phyloP scores from a whole-genome alignment of 139 green algal species.

The Edaphochlamys debaryana region DNA sequence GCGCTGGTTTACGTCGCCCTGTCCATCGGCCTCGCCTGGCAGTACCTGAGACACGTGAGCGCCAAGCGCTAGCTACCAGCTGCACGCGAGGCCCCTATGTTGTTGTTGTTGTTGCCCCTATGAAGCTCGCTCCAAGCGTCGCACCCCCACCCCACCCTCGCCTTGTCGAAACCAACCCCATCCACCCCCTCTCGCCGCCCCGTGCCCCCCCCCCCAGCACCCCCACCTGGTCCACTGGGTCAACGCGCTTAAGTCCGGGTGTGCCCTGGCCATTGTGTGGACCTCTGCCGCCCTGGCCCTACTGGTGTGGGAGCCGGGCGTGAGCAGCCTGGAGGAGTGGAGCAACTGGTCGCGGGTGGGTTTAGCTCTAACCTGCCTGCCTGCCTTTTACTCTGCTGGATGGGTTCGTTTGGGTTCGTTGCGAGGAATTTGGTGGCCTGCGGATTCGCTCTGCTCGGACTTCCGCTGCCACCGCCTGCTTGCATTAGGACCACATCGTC shows the following conservation, averaged over 20 bases:
- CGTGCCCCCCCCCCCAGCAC: background rate
- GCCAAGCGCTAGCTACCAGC: background rate
- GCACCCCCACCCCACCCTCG: too few species aligned
- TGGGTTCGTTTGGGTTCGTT: too few species aligned
- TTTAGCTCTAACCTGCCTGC: too few species aligned
- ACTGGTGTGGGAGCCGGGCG: slow-evolving; percentile 23
- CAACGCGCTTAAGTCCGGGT: slow-evolving; percentile 15
- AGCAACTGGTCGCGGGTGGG: background rate
- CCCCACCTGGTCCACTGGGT: slow-evolving; percentile 6
- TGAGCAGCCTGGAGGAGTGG: background rate
- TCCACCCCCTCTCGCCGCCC: too few species aligned
- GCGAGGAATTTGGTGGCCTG: too few species aligned
- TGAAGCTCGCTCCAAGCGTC: too few species aligned
- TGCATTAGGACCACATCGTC: too few species aligned
- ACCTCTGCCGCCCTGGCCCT: background rate
- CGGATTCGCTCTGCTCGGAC: too few species aligned
- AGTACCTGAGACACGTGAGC: slow-evolving; percentile 15
- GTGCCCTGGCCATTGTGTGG: background rate
- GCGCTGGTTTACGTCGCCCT: slow-evolving; percentile 21
- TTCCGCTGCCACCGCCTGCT: too few species aligned
- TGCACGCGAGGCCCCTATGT: background rate
- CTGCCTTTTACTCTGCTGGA: too few species aligned
- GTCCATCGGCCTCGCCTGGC: slow-evolving; percentile 5
- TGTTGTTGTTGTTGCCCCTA: background rate
- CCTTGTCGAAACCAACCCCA: too few species aligned